A percentile compares a stretch with the other conserved stretches of the same genome.
Evolutionary conservation across 768 basidiomycete genomes (phyloP).

Genomic region (Neoboletus subvelutipes): DNA sequence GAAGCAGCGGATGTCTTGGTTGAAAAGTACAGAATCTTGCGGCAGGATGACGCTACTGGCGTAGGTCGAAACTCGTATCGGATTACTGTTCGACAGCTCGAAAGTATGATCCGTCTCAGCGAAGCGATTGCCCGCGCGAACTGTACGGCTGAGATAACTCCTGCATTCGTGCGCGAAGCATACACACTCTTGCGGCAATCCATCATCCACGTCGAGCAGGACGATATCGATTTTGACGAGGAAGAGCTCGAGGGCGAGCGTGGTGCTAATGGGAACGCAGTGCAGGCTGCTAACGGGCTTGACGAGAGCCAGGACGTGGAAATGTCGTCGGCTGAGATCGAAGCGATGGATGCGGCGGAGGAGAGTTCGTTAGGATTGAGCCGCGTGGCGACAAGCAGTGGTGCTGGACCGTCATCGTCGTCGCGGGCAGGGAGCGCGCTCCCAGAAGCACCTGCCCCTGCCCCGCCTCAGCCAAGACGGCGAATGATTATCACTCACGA

Average conservation of each 20-base stretch:
- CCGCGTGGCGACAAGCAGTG: slow-evolving; percentile 38
- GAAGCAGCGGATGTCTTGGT: slow-evolving; percentile 92
- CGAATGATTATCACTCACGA: slow-evolving; percentile 96
- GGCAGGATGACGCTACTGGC: slow-evolving; percentile 91
- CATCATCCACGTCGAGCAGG: slow-evolving; percentile 99
- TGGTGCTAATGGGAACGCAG: slow-evolving; percentile 35
- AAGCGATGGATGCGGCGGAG: slow-evolving; percentile 51
- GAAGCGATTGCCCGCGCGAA: slow-evolving; percentile 98
- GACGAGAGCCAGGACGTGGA: slow-evolving; percentile 60
- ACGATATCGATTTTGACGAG: slow-evolving; percentile 97
- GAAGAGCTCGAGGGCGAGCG: slow-evolving; percentile 70
- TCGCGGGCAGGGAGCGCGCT: slow-evolving; percentile 27
- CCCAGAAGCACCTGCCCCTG: slow-evolving; percentile 34
- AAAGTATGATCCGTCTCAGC: slow-evolving; percentile 96
- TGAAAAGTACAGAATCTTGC: slow-evolving; percentile 88
- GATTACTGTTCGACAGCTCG: slow-evolving; percentile 96
- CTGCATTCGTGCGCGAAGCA: slow-evolving; percentile 93
- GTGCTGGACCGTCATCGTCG: slow-evolving; percentile 33
- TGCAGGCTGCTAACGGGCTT: slow-evolving; percentile 36
- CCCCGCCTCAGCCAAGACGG: slow-evolving; percentile 53
- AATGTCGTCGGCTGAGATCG: slow-evolving; percentile 62
- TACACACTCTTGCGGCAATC: slow-evolving; percentile 92
- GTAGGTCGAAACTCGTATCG: slow-evolving; percentile 90
- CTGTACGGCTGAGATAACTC: slow-evolving; percentile 94
- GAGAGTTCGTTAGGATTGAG: slow-evolving; percentile 44